These are phyloP conservation scores for Populus alba DNA, from an alignment of 345 rosid genomes.

Conservation along the genomic window DNA sequence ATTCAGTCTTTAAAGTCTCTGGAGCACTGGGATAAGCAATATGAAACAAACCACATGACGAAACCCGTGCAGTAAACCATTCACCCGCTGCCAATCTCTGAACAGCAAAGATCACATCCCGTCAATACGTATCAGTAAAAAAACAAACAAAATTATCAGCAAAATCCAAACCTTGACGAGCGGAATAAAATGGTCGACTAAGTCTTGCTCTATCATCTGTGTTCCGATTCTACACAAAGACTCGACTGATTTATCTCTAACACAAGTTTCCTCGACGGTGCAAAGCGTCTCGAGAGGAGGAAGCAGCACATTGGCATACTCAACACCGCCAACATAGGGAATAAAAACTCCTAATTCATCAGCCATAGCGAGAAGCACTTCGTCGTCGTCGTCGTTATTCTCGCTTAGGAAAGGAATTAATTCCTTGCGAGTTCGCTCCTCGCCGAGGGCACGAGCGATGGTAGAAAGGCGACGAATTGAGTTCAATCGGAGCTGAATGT, in stretches of 20 bases:
- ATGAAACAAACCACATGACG: constrained; percentile 87
- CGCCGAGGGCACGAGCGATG: constrained; percentile 94
- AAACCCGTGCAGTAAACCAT: constrained; percentile 96
- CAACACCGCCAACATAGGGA: constrained; percentile 89
- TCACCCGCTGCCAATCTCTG: constrained; percentile 96
- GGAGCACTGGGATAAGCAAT: constrained; percentile 90
- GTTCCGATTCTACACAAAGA: constrained; percentile 83
- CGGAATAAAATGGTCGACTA: constrained; percentile 73
- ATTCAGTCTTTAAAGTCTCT: constrained; percentile 63
- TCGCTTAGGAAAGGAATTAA: constrained; percentile 84
- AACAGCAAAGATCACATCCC: background rate
- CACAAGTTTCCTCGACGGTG: constrained; percentile 90
- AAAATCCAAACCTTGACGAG: constrained; percentile 65
- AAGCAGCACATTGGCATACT: constrained; percentile 68
- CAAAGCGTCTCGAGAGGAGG: constrained; percentile 85
- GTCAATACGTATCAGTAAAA: background rate
- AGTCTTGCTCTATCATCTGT: constrained; percentile 83
- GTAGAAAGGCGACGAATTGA: constrained; percentile 88
- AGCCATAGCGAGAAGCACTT: constrained; percentile 95
- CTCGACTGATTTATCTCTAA: constrained; percentile 83
- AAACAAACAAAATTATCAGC: background rate
- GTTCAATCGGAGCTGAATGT: constrained; percentile 87
- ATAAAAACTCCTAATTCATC: constrained; percentile 89
- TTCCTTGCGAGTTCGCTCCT: constrained; percentile 89
- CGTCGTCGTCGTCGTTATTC: constrained; percentile 93